phyloP scores from a whole-genome alignment of 176 grass and related monocot species.

The Bonia amplexicaulis region DNA sequence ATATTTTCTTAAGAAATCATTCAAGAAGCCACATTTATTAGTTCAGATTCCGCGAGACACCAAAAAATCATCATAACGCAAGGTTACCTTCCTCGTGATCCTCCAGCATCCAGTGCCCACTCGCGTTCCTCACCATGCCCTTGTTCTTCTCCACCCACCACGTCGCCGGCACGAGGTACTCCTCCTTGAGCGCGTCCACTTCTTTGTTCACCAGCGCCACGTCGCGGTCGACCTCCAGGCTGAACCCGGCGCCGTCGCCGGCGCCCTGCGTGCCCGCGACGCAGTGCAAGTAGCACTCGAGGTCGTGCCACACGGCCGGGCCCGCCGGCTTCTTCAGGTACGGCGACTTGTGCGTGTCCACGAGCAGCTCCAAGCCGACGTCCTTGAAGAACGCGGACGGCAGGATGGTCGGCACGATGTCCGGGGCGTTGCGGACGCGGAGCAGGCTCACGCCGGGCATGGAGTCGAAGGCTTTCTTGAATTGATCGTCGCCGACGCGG shows the following conservation, averaged over 20 bases:
- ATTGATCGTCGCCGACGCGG: constrained; percentile 63
- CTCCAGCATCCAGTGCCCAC: constrained; percentile 52
- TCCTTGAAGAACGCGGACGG: constrained; percentile 52
- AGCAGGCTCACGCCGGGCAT: constrained; percentile 43
- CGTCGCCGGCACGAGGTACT: constrained; percentile 50
- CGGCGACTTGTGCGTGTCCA: constrained; percentile 68
- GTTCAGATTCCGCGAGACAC: background rate
- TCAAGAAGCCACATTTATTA: background rate
- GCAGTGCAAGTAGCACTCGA: constrained; percentile 79
- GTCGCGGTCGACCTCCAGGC: constrained; percentile 59
- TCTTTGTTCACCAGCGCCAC: constrained; percentile 77
- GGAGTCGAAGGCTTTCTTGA: constrained; percentile 44
- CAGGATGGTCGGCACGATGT: constrained; percentile 65
- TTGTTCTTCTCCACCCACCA: constrained; percentile 78
- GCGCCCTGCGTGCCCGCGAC: constrained; percentile 64
- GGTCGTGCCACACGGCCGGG: constrained; percentile 53
- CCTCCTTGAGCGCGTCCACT: constrained; percentile 57
- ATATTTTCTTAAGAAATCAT: background rate
- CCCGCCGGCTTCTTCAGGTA: constrained; percentile 49
- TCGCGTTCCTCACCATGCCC: constrained; percentile 55
- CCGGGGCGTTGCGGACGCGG: constrained; percentile 58
- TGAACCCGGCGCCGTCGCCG: constrained; percentile 28
- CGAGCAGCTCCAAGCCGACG: constrained; percentile 58
- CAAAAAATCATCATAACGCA: background rate
- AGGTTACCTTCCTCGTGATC: constrained; percentile 79